Evolutionary conservation across 1,139 yeast genomes (phyloP).

Genomic region (Pichia sp.): DNA sequence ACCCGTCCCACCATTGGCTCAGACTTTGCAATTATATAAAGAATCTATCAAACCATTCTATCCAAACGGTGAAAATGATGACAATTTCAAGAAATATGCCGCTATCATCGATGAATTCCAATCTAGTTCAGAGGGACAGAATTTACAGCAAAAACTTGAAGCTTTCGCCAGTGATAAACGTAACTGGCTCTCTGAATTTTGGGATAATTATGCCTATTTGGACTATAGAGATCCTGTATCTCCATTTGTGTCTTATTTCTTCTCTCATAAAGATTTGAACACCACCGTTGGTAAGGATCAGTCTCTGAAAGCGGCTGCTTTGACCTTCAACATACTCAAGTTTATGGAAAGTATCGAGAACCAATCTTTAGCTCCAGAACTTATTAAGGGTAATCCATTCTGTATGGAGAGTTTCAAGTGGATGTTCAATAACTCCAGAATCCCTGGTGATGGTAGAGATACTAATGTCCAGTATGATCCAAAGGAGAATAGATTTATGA

Average conservation of each 20-base stretch:
- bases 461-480: constrained; percentile 45
- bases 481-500: constrained; percentile 58
- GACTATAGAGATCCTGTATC: constrained; percentile 89
- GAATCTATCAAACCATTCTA: constrained; percentile 62
- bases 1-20: constrained; percentile 79
- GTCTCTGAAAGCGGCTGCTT: constrained; percentile 63
- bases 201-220: constrained; percentile 94
- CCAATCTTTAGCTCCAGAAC: constrained; percentile 68
- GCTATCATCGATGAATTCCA: constrained; percentile 57
- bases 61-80: constrained; percentile 46
- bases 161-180: constrained; percentile 50
- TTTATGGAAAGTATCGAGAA: constrained; percentile 50
- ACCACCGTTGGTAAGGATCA: constrained; percentile 57
- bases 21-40: constrained; percentile 66
- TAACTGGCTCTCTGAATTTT: constrained; percentile 89
- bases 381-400: constrained; percentile 72
- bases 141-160: constrained; percentile 59
- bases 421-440: constrained; percentile 87
- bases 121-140: constrained; percentile 44
- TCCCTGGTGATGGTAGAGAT: constrained; percentile 58
- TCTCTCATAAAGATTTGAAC: constrained; percentile 67
- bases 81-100: constrained; percentile 43
- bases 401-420: constrained; percentile 91
- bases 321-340: constrained; percentile 48
- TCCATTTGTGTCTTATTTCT: constrained; percentile 90